phyloP scores from a whole-genome alignment of 208 protist species.

The Trypanosomatidae sp. region DNA sequence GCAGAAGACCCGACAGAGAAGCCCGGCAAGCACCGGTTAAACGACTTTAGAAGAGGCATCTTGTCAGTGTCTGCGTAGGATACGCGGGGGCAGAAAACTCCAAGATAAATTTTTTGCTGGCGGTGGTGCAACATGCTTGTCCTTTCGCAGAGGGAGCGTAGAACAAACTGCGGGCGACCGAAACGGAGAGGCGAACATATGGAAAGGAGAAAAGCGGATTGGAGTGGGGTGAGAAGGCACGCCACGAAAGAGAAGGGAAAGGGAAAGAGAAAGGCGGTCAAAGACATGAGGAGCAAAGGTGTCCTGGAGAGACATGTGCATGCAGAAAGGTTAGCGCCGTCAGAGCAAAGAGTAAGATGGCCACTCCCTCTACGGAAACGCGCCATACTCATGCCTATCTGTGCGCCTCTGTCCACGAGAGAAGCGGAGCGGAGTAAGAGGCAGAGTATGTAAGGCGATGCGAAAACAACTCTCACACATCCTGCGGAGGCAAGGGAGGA shows the following conservation, averaged over 20 bases:
- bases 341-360: background rate
- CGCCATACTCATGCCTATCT: background rate
- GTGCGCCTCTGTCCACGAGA: background rate
- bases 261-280: background rate
- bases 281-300: background rate
- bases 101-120: background rate
- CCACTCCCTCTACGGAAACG: background rate
- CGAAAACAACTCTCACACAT: background rate
- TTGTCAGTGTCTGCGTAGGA: background rate
- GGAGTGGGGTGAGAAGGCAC: background rate
- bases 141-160: background rate
- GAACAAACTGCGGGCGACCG: background rate
- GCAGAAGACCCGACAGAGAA: constrained; percentile 2
- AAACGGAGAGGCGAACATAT: background rate
- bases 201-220: background rate
- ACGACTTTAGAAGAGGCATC: constrained; percentile 3
- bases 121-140: background rate
- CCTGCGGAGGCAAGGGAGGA: background rate
- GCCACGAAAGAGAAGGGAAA: background rate
- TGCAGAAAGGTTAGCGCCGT: background rate
- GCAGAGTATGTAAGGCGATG: background rate
- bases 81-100: background rate
- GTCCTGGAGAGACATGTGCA: background rate
- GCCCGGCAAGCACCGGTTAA: constrained; percentile 4
- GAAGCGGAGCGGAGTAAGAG: background rate